Base-by-base conservation (phyloP, 2,329 filamentous ascomycete genomes). In the Gnomoniopsis sp. region DNA sequence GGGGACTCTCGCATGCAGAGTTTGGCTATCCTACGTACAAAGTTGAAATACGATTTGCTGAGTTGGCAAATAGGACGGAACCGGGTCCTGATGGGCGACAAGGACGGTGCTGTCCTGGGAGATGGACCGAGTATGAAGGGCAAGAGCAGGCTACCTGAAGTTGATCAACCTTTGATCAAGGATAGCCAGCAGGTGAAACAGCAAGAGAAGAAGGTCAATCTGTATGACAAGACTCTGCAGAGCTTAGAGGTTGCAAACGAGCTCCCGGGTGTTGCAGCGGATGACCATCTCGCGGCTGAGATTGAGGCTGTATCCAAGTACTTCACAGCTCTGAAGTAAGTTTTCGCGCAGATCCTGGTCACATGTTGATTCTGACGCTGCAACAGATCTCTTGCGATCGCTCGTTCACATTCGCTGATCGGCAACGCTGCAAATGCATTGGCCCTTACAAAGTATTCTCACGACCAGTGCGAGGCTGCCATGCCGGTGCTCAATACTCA, bases 61-160 rank as follows among this genome's bases (percentile, higher is more conserved):
- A 93, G 91, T 69, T 98, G 93, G 93, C 85, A 95, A 71, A 90
- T 98, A 63, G 93, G 93, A 26, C 88, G 95, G 50, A 98, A 99
- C 73, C 83, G 95, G 55, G 88, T 96, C 0, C 77, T 99, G 62
- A 90, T 91, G 53, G 93, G 93, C n/a, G 77, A 84, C 7, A 81
- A 89, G 56, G 93, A 98, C 66, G 93, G 93, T 3, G 82, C 90
- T 17, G 72, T 81, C 17, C 73, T 83, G 21, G 79, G 82, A 19
- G 81, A 80, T 59, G 76, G 74, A 3, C 69, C 74, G 19, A 82
- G 83, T 38, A 64, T 66, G 55, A 64, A 64, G 57, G 59, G 57
- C n/a, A 68, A 66, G 53, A 72, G 67, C 58, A 73, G 75, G 52
- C 57, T 63, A 26, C 52, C 59, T 21, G 83, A 84, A 65, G 83